Conservation (phyloP, 768 basidiomycete species). For the Suillus subluteus region DNA sequence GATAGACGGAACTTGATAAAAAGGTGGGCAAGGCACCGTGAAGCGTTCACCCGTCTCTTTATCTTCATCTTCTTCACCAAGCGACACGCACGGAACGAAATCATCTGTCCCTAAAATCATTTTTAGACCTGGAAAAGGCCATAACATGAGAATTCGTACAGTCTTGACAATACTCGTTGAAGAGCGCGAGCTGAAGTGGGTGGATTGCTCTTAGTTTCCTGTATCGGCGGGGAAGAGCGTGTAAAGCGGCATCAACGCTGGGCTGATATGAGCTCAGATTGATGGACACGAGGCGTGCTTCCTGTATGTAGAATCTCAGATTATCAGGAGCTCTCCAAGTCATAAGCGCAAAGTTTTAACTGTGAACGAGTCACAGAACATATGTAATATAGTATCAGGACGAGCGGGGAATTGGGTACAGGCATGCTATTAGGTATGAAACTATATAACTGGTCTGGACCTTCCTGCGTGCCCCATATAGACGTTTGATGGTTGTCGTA, state of each 20-base stretch:
- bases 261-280: slow-evolving; percentile 36
- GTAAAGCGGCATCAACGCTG: slow-evolving; percentile 29
- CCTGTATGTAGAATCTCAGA: slow-evolving; percentile 50
- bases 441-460: background rate
- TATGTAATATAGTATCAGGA: background rate
- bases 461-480: background rate
- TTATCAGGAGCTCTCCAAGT: slow-evolving; percentile 42
- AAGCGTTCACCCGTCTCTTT: slow-evolving; percentile 42
- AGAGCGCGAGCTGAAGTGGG: slow-evolving; percentile 29
- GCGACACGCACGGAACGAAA: slow-evolving; percentile 38
- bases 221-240: slow-evolving; percentile 50
- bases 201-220: slow-evolving; percentile 56
- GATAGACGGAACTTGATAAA: slow-evolving; percentile 38
- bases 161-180: slow-evolving; percentile 25
- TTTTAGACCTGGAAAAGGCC: slow-evolving; percentile 13
- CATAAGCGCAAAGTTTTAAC: slow-evolving; percentile 20
- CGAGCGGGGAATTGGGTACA: background rate
- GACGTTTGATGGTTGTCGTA: background rate
- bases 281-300: slow-evolving; percentile 50
- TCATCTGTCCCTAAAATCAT: slow-evolving; percentile 41
- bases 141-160: background rate
- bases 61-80: slow-evolving; percentile 44
- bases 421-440: background rate
- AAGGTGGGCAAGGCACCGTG: slow-evolving; percentile 46
- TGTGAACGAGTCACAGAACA: slow-evolving; percentile 1